Evolutionary conservation across 2,329 filamentous ascomycete species (phyloP).

Genomic region (Calonectria pteridis): DNA sequence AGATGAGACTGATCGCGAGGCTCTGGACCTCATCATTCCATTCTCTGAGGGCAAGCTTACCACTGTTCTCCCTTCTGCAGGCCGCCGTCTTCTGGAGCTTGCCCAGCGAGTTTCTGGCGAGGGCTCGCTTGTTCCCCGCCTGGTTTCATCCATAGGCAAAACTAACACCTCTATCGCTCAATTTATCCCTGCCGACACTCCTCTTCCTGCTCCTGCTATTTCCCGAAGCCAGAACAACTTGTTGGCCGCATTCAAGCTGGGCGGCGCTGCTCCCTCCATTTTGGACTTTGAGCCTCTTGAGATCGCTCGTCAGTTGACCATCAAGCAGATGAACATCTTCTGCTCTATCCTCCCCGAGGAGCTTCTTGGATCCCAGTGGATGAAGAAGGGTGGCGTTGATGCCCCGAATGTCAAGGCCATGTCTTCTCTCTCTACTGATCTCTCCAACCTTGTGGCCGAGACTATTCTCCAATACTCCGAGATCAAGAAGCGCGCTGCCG

Average conservation of each 20-base stretch:
- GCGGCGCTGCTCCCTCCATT: conserved; percentile 78
- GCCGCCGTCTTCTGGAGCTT: conserved; percentile 83
- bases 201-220: conserved; percentile 77
- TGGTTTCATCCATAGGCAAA: conserved; percentile 90
- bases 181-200: conserved; percentile 78
- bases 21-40: conserved; percentile 79
- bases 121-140: conserved; percentile 82
- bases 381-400: conserved; percentile 83
- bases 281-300: conserved; percentile 94
- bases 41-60: conserved; percentile 84
- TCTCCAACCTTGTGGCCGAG: conserved; percentile 93
- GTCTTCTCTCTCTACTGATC: conserved; percentile 90
- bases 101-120: conserved; percentile 82
- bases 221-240: conserved; percentile 81
- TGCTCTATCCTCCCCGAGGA: conserved; percentile 94
- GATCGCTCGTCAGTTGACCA: conserved; percentile 89
- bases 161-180: conserved; percentile 80
- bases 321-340: conserved; percentile 92
- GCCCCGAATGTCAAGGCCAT: conserved; percentile 94
- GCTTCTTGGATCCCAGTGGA: conserved; percentile 92
- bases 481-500: conserved; percentile 87
- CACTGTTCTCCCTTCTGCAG: conserved; percentile 78
- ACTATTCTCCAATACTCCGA: conserved; percentile 91
- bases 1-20: conserved; percentile 81
- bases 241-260: conserved; percentile 80